These are phyloP conservation scores for Candida glaebosa DNA, from an alignment of 805 yeast species.

Conservation along the genomic window DNA sequence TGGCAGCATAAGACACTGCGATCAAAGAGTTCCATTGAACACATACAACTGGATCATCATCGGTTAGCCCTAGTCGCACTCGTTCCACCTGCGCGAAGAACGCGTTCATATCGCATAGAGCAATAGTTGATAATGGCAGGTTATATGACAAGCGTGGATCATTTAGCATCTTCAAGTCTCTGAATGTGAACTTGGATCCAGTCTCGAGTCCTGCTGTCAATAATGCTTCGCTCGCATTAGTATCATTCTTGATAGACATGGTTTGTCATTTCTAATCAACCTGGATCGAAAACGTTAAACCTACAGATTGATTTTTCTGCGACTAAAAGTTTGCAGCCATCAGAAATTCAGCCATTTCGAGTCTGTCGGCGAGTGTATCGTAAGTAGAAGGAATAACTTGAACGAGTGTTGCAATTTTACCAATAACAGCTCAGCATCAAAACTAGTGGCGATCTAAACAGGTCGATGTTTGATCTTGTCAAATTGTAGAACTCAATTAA, in stretches of 20 bases:
- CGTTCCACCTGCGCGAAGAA: constrained; percentile 95
- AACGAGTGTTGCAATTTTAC: too few relatives aligned
- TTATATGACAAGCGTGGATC: constrained; percentile 46
- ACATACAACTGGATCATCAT: constrained; percentile 83
- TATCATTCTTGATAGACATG: constrained; percentile 2
- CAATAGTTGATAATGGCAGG: constrained; percentile 75
- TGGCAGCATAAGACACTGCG: constrained; percentile 89
- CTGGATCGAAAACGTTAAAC: too few relatives aligned
- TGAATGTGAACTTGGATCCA: constrained; percentile 43
- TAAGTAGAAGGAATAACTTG: too few relatives aligned
- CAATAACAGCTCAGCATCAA: too few relatives aligned
- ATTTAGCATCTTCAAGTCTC: constrained; percentile 47
- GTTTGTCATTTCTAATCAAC: too few relatives aligned
- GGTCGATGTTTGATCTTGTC: too few relatives aligned
- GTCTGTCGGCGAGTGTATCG: too few relatives aligned
- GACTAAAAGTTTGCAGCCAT: background rate
- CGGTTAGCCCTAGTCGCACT: constrained; percentile 59
- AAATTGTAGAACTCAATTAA: too few relatives aligned
- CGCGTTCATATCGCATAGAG: constrained; percentile 89
- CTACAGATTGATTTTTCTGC: background rate
- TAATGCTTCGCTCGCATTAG: background rate
- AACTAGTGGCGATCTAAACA: too few relatives aligned
- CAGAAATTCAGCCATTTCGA: background rate
- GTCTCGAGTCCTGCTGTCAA: background rate
- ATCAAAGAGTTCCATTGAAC: constrained; percentile 90